These are phyloP conservation scores for Fusarium nelsonii DNA, from an alignment of 2,329 filamentous ascomycete genomes.

Conservation along the genomic window DNA sequence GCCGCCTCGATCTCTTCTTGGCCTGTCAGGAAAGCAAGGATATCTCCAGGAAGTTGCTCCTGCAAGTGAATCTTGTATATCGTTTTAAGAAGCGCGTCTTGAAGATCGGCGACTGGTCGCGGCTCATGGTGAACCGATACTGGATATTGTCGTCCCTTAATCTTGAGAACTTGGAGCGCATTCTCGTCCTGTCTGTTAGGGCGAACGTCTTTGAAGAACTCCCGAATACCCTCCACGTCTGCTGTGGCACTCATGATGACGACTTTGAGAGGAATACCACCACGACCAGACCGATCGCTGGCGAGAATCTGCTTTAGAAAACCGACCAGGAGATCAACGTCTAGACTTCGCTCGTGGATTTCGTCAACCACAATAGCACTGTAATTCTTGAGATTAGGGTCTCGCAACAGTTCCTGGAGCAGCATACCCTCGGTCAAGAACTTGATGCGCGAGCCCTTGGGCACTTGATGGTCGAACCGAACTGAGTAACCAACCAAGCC, in stretches of 20 bases:
- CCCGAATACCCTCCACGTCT: constrained; percentile 81
- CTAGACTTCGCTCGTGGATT: constrained; percentile 94
- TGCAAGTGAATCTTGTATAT: constrained; percentile 90
- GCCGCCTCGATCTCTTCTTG: constrained; percentile 92
- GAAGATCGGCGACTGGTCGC: constrained; percentile 81
- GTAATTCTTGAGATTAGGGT: constrained; percentile 85
- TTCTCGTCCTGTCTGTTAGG: constrained; percentile 32
- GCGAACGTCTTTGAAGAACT: constrained; percentile 72
- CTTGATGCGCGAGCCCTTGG: constrained; percentile 87
- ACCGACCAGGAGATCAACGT: constrained; percentile 90
- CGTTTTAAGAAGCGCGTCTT: constrained; percentile 82
- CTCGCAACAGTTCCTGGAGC: constrained; percentile 89
- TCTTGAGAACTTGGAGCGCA: constrained; percentile 65
- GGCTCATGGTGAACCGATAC: constrained; percentile 83
- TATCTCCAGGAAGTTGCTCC: constrained; percentile 92
- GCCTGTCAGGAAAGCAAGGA: constrained; percentile 91
- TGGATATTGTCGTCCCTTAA: constrained; percentile 88
- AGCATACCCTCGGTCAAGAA: constrained; percentile 97
- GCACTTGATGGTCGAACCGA: constrained; percentile 88
- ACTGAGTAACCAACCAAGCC: constrained; percentile 89
- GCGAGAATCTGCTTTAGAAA: constrained; percentile 85
- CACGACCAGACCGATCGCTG: constrained; percentile 71
- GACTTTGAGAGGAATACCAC: constrained; percentile 83
- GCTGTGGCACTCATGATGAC: constrained; percentile 98
- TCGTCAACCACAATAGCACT: constrained; percentile 94